phyloP scores from a whole-genome alignment of 331 rosid genomes.

The Rosa hybrid region DNA sequence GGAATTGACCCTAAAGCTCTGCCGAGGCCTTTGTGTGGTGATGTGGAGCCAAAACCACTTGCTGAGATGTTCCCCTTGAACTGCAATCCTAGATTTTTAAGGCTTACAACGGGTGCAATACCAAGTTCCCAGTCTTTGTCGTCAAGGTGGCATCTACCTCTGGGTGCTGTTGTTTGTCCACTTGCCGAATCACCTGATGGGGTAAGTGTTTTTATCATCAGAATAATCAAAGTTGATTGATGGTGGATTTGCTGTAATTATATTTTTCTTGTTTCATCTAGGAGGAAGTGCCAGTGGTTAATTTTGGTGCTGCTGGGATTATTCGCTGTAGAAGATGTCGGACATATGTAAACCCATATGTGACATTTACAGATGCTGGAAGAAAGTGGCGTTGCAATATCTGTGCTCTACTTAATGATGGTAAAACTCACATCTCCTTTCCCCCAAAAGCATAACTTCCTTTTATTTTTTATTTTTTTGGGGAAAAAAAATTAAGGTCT shows the following conservation, averaged over 20 bases:
- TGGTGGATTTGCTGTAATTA: conserved; percentile 10
- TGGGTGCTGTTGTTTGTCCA: conserved; percentile 97
- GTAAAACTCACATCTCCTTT: conserved; percentile 45
- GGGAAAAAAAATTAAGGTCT: neutral
- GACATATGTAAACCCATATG: conserved; percentile 86
- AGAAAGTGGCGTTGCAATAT: conserved; percentile 97
- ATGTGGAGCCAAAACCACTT: conserved; percentile 66
- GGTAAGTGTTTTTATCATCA: conserved; percentile 52
- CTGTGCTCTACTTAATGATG: conserved; percentile 91
- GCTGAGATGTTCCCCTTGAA: conserved; percentile 63
- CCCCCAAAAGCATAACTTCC: neutral
- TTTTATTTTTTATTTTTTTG: neutral
- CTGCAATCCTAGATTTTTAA: conserved; percentile 72
- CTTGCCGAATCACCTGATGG: conserved; percentile 95
- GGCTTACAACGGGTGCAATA: conserved; percentile 80
- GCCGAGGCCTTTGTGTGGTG: conserved; percentile 93
- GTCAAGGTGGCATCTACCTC: conserved; percentile 98
- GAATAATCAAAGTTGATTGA: conserved; percentile 19
- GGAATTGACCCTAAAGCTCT: conserved; percentile 81
- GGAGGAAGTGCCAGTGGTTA: conserved; percentile 95
- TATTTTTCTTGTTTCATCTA: conserved; percentile 36
- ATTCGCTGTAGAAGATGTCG: conserved; percentile 99
- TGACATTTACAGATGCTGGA: conserved; percentile 92
- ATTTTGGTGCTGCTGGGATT: conserved; percentile 75
- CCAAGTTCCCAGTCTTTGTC: conserved; percentile 95